Base-by-base conservation (phyloP, 2,329 filamentous ascomycete species). In the Biscogniauxia marginata region DNA sequence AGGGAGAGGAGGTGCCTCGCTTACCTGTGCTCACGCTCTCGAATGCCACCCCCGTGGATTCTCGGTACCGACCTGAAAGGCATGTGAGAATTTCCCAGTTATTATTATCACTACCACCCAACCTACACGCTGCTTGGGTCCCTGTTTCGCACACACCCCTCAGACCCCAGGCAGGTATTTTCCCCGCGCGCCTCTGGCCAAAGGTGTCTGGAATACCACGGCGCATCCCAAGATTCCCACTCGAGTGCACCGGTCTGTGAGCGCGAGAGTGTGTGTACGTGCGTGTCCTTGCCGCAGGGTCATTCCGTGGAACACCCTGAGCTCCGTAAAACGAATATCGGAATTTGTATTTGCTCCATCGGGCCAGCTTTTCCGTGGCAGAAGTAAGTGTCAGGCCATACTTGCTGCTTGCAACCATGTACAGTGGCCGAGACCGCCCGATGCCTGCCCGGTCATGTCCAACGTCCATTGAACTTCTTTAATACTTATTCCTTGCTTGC, bases 311-410 rank as follows among this genome's bases (percentile, higher is more conserved):
- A 49, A 54, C 52, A 43, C 16, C 54, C 53, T 53, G 48, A 34
- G 48, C 48, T 49, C 48, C 48, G 48, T 49, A 49, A 49, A 48
- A 49, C 48, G 48, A 49, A 49, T 21, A 49, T 49, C 48, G 25
- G 48, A 30, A 49, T 30, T 20, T 49, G 22, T 24, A 49, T 30
- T 49, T 34, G 48, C 48, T 30, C 43, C 44, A 46, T 52, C 46
- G 44, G 34, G 49, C 34, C 23, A 60, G 54, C 57, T 57, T 62
- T 49, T 59, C 59, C 63, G 53, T 63, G 62, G 59, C 30, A 39
- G 30, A 39, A 39, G 30, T 39, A 39, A 66, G 59, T 56, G 65
- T 69, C 67, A 68, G 67, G 64, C 67, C 67, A 69, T 67, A 62
- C 60, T 63, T 60, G 59, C 51, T 63, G 49, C 60, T 64, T 62